Percentiles rank a stretch among this genome's conserved stretches.
phyloP scores from a whole-genome alignment of 495 filamentous ascomycete species.

The Penicillium dipodomyicola region DNA sequence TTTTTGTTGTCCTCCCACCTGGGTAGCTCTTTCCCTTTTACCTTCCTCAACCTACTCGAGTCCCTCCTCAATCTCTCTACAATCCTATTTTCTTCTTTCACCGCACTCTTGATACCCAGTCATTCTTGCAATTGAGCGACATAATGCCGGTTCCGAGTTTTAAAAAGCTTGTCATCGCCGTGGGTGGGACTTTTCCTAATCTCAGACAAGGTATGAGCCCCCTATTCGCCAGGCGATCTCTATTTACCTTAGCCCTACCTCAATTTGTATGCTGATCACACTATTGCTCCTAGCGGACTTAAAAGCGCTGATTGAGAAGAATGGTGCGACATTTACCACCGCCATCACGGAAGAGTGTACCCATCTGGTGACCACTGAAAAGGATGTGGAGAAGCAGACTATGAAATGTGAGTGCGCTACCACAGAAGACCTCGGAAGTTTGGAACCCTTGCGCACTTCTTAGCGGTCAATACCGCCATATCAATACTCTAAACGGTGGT shows the following conservation, averaged over 20 bases:
- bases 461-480: background rate
- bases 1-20: background rate
- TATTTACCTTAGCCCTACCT: background rate
- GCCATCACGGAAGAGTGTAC: slow-evolving; percentile 52
- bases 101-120: background rate
- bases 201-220: slow-evolving; percentile 48
- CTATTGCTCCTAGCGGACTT: slow-evolving; percentile 32
- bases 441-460: background rate
- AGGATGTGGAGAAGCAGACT: slow-evolving; percentile 50
- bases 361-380: slow-evolving; percentile 56
- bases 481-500: background rate
- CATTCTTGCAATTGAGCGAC: background rate
- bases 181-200: slow-evolving; percentile 59
- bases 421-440: background rate
- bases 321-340: slow-evolving; percentile 50
- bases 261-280: slow-evolving; percentile 32
- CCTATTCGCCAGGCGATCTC: background rate
- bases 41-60: background rate
- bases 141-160: slow-evolving; percentile 36
- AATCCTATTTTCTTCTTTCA: background rate
- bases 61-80: background rate
- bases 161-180: slow-evolving; percentile 49
- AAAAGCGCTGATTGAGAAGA: slow-evolving; percentile 37
- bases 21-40: background rate
- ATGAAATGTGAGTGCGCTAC: slow-evolving; percentile 36